Conservation (phyloP, 2,329 filamentous ascomycete genomes). For the Aspergillus udagawae region DNA sequence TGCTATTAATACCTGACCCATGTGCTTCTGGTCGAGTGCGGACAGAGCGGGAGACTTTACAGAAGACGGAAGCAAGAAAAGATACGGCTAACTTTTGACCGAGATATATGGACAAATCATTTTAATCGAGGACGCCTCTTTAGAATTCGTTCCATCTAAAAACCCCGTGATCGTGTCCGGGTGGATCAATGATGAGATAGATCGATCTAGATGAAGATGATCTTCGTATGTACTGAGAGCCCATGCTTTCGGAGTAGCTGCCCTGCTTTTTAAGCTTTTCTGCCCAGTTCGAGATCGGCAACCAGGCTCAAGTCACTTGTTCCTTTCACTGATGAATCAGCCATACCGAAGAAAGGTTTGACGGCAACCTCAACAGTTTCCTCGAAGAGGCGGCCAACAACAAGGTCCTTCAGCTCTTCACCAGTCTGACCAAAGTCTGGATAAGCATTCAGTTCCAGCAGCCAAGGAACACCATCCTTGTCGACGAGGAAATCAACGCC, state of each 20-base stretch:
- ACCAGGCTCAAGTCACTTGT: conserved; percentile 36
- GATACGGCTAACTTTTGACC: background rate
- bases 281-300: conserved; percentile 39
- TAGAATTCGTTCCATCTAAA: background rate
- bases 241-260: background rate
- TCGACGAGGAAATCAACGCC: conserved; percentile 89
- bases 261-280: conserved; percentile 17
- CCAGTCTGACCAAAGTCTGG: conserved; percentile 95
- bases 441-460: conserved; percentile 93
- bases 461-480: conserved; percentile 58
- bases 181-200: background rate
- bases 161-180: background rate
- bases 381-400: conserved; percentile 75
- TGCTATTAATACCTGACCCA: background rate
- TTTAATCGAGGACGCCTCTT: background rate
- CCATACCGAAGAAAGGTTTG: conserved; percentile 59
- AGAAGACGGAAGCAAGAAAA: background rate
- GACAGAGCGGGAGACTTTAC: background rate
- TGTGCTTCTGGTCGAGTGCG: background rate
- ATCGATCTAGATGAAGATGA: background rate
- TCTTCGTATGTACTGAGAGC: no score
- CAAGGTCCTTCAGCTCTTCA: conserved; percentile 57
- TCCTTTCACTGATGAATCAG: conserved; percentile 13
- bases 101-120: background rate
- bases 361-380: conserved; percentile 67